phyloP scores from a whole-genome alignment of 83 land plant species.

The Diphasiastrum complanatum region DNA sequence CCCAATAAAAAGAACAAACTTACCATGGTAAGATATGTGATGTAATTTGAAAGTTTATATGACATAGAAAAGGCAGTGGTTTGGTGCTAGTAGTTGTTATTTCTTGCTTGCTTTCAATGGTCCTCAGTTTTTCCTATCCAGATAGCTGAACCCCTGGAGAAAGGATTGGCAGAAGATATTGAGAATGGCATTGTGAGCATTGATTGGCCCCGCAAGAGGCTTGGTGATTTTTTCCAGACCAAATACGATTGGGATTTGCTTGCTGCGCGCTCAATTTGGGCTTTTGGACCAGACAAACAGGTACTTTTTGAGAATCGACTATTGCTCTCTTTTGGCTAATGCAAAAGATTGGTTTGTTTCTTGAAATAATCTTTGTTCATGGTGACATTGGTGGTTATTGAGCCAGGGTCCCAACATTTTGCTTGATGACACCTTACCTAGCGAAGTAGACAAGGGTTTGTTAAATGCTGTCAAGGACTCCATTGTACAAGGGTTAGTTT shows the following conservation, averaged over 20 bases:
- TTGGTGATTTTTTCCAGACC: conserved; percentile 82
- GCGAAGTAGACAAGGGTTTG: conserved; percentile 90
- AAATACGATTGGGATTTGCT: conserved; percentile 97
- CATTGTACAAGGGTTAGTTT: conserved; percentile 90
- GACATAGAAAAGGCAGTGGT: too few species aligned
- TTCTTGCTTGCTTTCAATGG: neutral
- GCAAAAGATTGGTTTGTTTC: too few species aligned
- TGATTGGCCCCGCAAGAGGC: conserved; percentile 69
- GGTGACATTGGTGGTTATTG: neutral
- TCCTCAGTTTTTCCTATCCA: conserved; percentile 17
- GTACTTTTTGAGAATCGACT: conserved; percentile 23
- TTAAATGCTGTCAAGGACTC: conserved; percentile 91
- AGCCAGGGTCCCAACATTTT: conserved; percentile 90
- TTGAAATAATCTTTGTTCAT: too few species aligned
- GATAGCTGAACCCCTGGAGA: conserved; percentile 96
- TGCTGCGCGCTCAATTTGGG: conserved; percentile 97
- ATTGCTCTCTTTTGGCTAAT: neutral
- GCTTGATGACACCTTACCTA: conserved; percentile 87
- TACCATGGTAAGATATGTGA: conserved; percentile 65
- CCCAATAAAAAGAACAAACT: conserved; percentile 96
- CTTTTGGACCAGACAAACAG: conserved; percentile 99
- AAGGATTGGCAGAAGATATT: conserved; percentile 92
- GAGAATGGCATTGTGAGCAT: conserved; percentile 89
- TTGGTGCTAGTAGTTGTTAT: too few species aligned
- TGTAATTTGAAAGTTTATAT: too few species aligned